Conservation (phyloP, 2,329 filamentous ascomycete species). For the Davidsoniella neocaledoniae region DNA sequence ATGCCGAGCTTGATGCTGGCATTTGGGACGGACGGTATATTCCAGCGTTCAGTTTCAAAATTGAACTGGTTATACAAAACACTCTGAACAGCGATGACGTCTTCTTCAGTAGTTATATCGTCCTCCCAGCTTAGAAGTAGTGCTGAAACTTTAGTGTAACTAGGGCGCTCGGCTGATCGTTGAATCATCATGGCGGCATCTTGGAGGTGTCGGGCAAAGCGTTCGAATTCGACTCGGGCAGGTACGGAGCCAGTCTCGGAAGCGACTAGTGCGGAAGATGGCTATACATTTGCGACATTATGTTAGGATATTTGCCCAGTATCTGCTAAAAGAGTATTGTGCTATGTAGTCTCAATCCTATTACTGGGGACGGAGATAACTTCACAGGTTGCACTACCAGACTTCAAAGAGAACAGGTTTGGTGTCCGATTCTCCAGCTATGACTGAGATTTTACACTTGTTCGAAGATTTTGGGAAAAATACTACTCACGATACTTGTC, state of each 20-base stretch:
- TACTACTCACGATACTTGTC: conserved; percentile 10
- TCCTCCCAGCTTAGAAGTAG: conserved; percentile 47
- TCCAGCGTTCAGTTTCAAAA: conserved; percentile 43
- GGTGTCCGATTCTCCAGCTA: too few relatives aligned
- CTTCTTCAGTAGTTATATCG: conserved; percentile 34
- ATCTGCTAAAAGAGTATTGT: too few relatives aligned
- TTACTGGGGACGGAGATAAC: too few relatives aligned
- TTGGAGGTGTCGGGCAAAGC: conserved; percentile 49
- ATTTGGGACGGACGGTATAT: conserved; percentile 41
- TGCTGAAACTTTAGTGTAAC: conserved; percentile 42
- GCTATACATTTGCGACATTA: not conserved
- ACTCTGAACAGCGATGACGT: conserved; percentile 37
- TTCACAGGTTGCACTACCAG: too few relatives aligned
- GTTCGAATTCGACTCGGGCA: conserved; percentile 43
- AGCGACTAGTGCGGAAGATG: not conserved
- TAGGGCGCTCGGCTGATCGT: conserved; percentile 40
- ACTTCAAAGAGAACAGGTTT: not conserved
- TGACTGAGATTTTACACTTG: too few relatives aligned
- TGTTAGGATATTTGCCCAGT: too few relatives aligned
- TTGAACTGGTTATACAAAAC: conserved; percentile 43
- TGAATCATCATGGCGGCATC: conserved; percentile 53
- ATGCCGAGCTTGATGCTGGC: conserved; percentile 45
- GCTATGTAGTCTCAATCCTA: too few relatives aligned
- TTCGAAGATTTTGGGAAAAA: not conserved
- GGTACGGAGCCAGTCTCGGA: conserved; percentile 10